Base-by-base conservation (phyloP, 306 rosid species). In the Quercus ilex region DNA sequence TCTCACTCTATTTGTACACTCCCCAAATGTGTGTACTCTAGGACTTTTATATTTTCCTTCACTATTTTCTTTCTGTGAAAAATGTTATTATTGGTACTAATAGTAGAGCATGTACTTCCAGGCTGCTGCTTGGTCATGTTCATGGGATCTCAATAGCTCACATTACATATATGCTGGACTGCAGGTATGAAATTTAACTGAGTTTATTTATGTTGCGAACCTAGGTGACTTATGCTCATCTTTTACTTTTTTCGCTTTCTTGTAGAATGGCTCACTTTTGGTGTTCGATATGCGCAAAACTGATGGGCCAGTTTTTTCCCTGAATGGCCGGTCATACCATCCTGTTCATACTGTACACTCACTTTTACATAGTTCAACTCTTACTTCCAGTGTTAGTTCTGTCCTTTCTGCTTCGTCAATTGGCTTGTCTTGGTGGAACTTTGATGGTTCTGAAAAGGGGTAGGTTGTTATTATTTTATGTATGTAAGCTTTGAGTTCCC, bases 61-160 rank as follows among this genome's bases (percentile, higher is more conserved):
- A 33, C 72, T 35, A 26, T 63, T 63, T 14, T 5, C 20, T 13
- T 63, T 26, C 8, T 26, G 20, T 28, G 69, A 63, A 59, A 26
- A 28, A 5, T 26, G 69, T 28, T 28, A 63, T 63, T 28, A 63
- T 63, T 63, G 41, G 15, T 17, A 63, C 69, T 63, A 67, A 67
- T 25, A 19, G 17, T 13, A 33, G 3, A 35, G n/a, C 4, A 67
- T 67, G 72, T 84, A 65, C 87, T 68, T 84, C 33, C 82, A 92
- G 98, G 84, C 59, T 80, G 88, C 97, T 78, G 97, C 98, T 78
- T 91, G 99, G 97, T 88, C 99, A 31, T 95, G 97, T 76, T 85
- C 99, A 30, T 91, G 99, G 99, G 98, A 95, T 89, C 89, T 83
- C 71, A 85, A 78, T 71, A 70, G 62, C 74, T 84, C 91, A 0